Base-by-base conservation (phyloP, 495 filamentous ascomycete genomes). In the Trichoderma orchidacearum region DNA sequence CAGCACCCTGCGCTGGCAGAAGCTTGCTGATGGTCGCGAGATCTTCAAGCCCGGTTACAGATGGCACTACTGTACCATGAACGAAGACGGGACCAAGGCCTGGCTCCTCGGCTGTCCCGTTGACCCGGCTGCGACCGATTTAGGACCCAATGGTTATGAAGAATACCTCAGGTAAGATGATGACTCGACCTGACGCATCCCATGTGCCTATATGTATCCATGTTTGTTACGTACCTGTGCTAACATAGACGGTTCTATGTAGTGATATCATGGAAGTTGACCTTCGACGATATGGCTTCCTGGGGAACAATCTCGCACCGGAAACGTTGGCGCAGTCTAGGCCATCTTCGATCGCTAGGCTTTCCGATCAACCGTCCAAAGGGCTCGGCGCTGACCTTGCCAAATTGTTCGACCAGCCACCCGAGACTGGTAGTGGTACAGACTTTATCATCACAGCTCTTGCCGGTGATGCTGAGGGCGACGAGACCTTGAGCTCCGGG, bases 41-140 rank as follows among this genome's bases (percentile, higher is more conserved):
- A 85, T 97, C 25, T 96, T 96, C 70, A 78, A 86, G 54, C 76
- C 82, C 1, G 85, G 85, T 9, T 97, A 90, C 66, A 82, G 90
- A 52, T 97, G 94, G 94, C 92, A 96, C 68, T 98, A 98, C 66
- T 96, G 93, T 66, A 90, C 89, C 0, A 84, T 95, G 68, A 90
- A 96, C 65, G 82, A 93, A 59, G 85, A 90, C 56, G 90, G 89
- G 1, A 96, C 93, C 2, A 95, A 94, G 62, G 92, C 90, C 9
- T 98, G 95, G 89, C 73, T 98, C 7, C 77, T 98, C n/a, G 93
- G 93, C 21, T 95, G 90, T 64, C 84, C 84, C 8, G 86, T 84
- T 3, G 89, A 96, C 35, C 65, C 67, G 2, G 63, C 63, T 11
- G 64, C 68, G 12, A 72, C 68, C 28, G 77, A 82, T 34, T 75